Percentiles rank a stretch among this genome's conserved stretches.
These are phyloP conservation scores for Xylaria nigripes DNA, from an alignment of 495 filamentous ascomycete genomes.

Conservation along the genomic window DNA sequence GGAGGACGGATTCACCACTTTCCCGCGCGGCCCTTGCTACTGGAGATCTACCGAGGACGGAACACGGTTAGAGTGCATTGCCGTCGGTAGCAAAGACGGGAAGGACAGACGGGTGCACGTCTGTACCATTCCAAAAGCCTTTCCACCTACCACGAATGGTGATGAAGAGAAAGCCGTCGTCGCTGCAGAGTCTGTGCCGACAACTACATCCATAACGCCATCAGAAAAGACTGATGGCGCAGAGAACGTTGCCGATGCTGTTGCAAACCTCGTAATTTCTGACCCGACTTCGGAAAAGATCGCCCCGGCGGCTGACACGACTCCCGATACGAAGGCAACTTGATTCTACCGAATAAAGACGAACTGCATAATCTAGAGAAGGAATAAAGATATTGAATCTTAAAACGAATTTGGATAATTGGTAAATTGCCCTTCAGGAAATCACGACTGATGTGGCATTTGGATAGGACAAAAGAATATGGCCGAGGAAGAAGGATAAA, in stretches of 20 bases:
- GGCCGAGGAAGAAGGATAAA: not conserved
- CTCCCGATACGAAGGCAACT: not conserved
- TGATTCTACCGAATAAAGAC: not conserved
- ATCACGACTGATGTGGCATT: not conserved
- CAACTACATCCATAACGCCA: constrained; percentile 7
- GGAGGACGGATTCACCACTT: constrained; percentile 36
- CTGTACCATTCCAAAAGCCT: constrained; percentile 36
- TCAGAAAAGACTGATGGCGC: not conserved
- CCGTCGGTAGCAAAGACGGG: constrained; percentile 33
- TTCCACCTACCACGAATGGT: constrained; percentile 16
- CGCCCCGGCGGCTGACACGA: not conserved
- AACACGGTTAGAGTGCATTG: constrained; percentile 35
- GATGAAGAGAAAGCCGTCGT: constrained; percentile 7
- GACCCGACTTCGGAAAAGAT: constrained; percentile 6
- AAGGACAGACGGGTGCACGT: constrained; percentile 32
- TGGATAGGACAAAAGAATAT: not conserved
- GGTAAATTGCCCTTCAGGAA: not conserved
- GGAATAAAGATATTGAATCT: not conserved
- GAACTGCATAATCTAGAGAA: not conserved
- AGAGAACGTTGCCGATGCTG: constrained; percentile 10
- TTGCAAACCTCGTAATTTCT: constrained; percentile 6
- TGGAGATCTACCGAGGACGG: constrained; percentile 39
- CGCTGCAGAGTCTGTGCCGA: not conserved
- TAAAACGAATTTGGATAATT: not conserved
- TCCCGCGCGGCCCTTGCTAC: constrained; percentile 42